These are phyloP conservation scores for Cocos nucifera DNA, from an alignment of 176 grass and related monocot genomes.

Conservation along the genomic window DNA sequence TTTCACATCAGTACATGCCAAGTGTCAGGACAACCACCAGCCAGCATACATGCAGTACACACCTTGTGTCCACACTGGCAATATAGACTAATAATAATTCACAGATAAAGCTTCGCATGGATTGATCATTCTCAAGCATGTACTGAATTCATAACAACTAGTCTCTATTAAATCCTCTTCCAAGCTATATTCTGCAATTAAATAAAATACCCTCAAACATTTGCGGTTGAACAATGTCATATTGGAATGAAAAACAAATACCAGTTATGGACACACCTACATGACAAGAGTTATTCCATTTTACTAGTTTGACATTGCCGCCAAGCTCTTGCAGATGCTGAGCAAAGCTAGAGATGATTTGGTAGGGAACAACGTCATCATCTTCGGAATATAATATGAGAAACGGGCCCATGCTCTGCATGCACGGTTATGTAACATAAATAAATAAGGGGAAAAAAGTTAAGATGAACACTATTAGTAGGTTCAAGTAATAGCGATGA, in stretches of 20 bases:
- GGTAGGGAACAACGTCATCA: conserved; percentile 74
- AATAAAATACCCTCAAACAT: too few relatives aligned
- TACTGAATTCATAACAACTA: too few relatives aligned
- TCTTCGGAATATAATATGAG: conserved; percentile 90
- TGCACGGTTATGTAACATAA: conserved; percentile 4
- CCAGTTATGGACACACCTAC: conserved; percentile 29
- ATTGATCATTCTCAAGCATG: too few relatives aligned
- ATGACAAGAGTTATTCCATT: conserved; percentile 69
- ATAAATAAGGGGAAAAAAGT: background rate
- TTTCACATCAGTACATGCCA: too few relatives aligned
- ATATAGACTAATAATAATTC: too few relatives aligned
- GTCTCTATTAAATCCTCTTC: too few relatives aligned
- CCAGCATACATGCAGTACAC: too few relatives aligned
- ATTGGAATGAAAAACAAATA: background rate
- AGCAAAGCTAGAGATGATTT: conserved; percentile 64
- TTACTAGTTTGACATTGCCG: conserved; percentile 64
- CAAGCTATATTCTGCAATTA: too few relatives aligned
- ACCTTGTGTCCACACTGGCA: too few relatives aligned
- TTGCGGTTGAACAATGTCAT: background rate
- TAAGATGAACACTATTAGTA: background rate
- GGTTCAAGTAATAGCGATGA: background rate
- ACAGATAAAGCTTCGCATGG: too few relatives aligned
- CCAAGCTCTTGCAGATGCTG: conserved; percentile 61
- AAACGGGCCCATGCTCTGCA: conserved; percentile 68
- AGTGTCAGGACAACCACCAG: too few relatives aligned